Evolutionary conservation across 768 basidiomycete genomes (phyloP).

Genomic region (Amylocystis lapponica): DNA sequence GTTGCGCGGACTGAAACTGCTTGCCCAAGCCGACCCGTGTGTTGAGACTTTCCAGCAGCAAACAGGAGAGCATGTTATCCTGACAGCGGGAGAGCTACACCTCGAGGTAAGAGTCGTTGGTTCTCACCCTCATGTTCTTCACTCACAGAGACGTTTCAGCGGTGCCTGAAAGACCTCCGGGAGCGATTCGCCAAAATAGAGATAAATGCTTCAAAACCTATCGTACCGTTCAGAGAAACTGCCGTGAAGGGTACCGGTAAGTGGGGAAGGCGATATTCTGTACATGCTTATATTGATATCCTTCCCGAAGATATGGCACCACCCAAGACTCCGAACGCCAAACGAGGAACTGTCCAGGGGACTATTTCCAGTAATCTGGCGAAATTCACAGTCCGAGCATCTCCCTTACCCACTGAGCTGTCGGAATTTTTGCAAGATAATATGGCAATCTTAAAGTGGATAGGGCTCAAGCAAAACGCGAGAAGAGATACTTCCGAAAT

Average conservation of each 20-base stretch:
- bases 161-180: constrained; percentile 92
- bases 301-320: constrained; percentile 81
- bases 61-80: constrained; percentile 95
- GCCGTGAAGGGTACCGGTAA: constrained; percentile 74
- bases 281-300: constrained; percentile 1
- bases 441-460: constrained; percentile 50
- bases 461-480: constrained; percentile 40
- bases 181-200: constrained; percentile 93
- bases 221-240: constrained; percentile 97
- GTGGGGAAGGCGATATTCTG: background rate
- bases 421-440: constrained; percentile 78
- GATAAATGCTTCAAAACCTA: constrained; percentile 90
- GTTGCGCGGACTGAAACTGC: constrained; percentile 77
- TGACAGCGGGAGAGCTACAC: constrained; percentile 94
- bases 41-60: constrained; percentile 97
- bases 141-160: constrained; percentile 39
- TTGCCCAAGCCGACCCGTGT: constrained; percentile 94
- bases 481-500: constrained; percentile 14
- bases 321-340: constrained; percentile 62
- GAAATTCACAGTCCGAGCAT: constrained; percentile 78
- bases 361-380: constrained; percentile 64
- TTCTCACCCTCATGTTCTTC: background rate
- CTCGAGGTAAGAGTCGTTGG: constrained; percentile 64
- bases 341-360: constrained; percentile 75
- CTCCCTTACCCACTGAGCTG: constrained; percentile 68